Evolutionary conservation across 306 rosid species (phyloP).

Genomic region (Oemleria cerasiformis): DNA sequence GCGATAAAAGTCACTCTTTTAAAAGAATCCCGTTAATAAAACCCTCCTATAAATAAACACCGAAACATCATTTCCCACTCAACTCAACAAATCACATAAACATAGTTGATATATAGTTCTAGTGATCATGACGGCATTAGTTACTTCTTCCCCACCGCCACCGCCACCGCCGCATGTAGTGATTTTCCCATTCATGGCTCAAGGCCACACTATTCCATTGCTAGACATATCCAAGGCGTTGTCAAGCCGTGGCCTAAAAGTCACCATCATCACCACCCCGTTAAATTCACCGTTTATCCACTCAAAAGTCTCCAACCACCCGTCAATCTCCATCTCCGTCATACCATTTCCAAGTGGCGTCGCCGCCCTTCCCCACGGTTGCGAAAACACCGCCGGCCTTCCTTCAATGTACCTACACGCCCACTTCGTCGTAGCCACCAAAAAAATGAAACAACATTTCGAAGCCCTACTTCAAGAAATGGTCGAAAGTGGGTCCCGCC

Average conservation of each 20-base stretch:
- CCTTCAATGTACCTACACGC: constrained; percentile 21
- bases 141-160: neutral
- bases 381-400: constrained; percentile 28
- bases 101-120: neutral
- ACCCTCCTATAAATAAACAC: neutral
- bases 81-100: neutral
- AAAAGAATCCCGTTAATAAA: too few relatives aligned
- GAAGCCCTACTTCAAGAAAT: constrained; percentile 13
- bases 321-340: constrained; percentile 5
- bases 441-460: constrained; percentile 17
- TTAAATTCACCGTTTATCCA: constrained; percentile 22
- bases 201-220: constrained; percentile 36
- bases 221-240: constrained; percentile 27
- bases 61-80: neutral
- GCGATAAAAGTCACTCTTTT: too few relatives aligned
- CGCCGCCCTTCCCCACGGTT: constrained; percentile 23
- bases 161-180: constrained; percentile 12
- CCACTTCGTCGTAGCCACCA: constrained; percentile 19
- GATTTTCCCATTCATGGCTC: constrained; percentile 34
- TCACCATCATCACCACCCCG: constrained; percentile 28
- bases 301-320: neutral
- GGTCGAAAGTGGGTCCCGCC: constrained; percentile 6
- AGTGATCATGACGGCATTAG: neutral
- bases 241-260: constrained; percentile 11
- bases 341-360: constrained; percentile 22